These are phyloP conservation scores for Cardamine resedifolia DNA, from an alignment of 345 rosid genomes.

Conservation along the genomic window DNA sequence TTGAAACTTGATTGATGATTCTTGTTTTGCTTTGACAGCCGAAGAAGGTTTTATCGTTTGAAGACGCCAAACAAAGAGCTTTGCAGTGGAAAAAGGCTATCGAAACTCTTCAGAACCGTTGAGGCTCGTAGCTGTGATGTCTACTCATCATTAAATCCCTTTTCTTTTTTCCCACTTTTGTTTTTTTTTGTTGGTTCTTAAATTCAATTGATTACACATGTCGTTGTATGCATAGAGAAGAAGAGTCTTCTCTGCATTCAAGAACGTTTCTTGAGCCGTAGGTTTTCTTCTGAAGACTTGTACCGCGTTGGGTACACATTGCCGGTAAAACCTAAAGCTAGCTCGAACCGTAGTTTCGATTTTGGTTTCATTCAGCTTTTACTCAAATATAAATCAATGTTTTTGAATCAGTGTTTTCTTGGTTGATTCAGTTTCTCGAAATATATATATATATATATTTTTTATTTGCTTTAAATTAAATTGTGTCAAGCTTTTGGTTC, in stretches of 20 bases:
- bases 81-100: constrained; percentile 96
- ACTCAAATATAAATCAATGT: background rate
- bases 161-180: background rate
- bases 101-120: constrained; percentile 80
- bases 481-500: background rate
- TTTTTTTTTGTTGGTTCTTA: background rate
- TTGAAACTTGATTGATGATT: constrained; percentile 9
- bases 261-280: constrained; percentile 4
- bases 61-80: constrained; percentile 84
- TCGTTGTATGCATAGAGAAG: constrained; percentile 16
- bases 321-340: background rate
- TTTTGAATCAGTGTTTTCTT: background rate
- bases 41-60: constrained; percentile 87
- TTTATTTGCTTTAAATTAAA: no score
- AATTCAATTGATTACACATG: constrained; percentile 23
- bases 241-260: constrained; percentile 27
- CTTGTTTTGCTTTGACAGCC: constrained; percentile 53
- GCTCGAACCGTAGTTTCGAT: background rate
- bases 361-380: background rate
- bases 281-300: constrained; percentile 8
- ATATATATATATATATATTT: no score
- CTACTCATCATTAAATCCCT: background rate
- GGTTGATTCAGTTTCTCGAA: background rate
- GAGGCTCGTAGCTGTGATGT: constrained; percentile 23
- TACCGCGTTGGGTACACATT: background rate